Conservation (phyloP, 306 rosid species). For the Malus asiatica region DNA sequence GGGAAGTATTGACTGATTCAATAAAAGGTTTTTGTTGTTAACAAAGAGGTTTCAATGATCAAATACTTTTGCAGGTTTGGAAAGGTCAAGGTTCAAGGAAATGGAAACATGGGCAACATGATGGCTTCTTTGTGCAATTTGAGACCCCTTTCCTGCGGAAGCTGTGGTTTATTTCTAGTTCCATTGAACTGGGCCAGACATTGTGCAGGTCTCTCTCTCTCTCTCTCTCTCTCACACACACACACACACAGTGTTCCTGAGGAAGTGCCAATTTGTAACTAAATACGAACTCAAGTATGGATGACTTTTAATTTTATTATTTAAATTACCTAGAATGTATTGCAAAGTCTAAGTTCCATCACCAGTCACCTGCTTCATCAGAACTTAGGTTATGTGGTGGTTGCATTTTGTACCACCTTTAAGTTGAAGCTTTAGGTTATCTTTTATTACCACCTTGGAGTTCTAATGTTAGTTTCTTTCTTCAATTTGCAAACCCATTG, state of each 20-base stretch:
- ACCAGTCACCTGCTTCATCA: not conserved
- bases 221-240: conserved; percentile 3
- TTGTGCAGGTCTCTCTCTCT: conserved; percentile 74
- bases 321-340: not conserved
- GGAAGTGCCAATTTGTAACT: not conserved
- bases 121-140: conserved; percentile 90
- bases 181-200: conserved; percentile 72
- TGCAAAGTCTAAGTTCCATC: not conserved
- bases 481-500: not conserved
- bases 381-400: not conserved
- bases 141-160: conserved; percentile 70
- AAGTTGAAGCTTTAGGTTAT: not conserved
- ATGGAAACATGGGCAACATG: conserved; percentile 87
- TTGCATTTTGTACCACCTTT: not conserved
- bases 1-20: not conserved
- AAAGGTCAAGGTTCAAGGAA: conserved; percentile 96
- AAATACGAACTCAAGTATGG: not conserved
- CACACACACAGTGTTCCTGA: not conserved
- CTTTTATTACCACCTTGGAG: no score
- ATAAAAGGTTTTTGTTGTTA: not conserved
- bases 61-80: conserved; percentile 66
- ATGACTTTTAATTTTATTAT: not conserved
- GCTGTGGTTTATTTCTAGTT: conserved; percentile 83
- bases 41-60: conserved; percentile 3
- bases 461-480: not conserved